Base-by-base conservation (phyloP, 768 basidiomycete species). In the Lactarius tabidus region DNA sequence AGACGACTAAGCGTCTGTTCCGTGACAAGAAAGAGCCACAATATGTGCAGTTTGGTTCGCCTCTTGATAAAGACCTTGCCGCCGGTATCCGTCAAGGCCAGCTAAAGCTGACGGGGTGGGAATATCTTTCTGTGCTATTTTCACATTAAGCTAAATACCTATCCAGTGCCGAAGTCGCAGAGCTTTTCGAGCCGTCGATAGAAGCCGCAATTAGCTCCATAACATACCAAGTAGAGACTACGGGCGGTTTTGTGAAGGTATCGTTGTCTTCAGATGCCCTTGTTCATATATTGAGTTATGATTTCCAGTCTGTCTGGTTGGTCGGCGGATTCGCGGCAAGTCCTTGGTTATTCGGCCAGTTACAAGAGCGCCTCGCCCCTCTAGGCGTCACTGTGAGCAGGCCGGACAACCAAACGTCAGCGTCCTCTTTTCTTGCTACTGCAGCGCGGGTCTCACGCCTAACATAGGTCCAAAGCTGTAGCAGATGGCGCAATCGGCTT, bases 291-390 rank as follows among this genome's bases (percentile, higher is more conserved):
- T 61, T 31, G 57, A 31, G 10, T 3, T 18, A 15, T 15, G 6
- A 18, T 54, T 26, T 39, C 15, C 62, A 90, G 87, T 90, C 88
- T n/a, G 85, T 92, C 6, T 92, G 90, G 79, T 77, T 92, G 28
- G 90, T 92, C 12, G 90, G 90, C 71, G 90, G 90, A 55, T 92
- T 91, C 69, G 90, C 90, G 2, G 89, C 90, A 0, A 90, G 88
- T 64, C 87, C 89, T 1, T 91, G 90, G 89, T 77, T 91, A 35
- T 91, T 90, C 73, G 73, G 79, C 31, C 89, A 92, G 73, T 79
- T 91, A 20, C 87, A 90, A 77, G 86, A 87, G 66, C 84, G 84
- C 31, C 82, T 91, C 17, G 77, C 76, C 5, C 79, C 82, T 0
- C 76, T 81, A 56, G 77, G 79, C 31, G 80, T 91, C 60, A 80